Base-by-base conservation (phyloP, 2,329 filamentous ascomycete species). In the Fusarium sp. region DNA sequence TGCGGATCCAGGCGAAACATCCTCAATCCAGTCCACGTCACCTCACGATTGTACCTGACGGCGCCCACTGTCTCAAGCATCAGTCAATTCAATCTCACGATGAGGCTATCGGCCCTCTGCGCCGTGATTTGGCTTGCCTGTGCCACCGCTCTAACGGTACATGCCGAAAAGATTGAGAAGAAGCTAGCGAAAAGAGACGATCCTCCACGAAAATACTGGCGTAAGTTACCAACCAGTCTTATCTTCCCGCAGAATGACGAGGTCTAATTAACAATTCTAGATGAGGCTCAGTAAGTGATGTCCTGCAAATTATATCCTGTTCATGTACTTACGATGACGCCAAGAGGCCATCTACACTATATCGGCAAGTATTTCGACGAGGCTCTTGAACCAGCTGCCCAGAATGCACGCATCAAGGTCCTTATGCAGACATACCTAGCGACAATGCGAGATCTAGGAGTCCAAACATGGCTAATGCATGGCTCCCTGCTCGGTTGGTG, bases 401-500 rank as follows among this genome's bases (percentile, higher is more conserved):
- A 90, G 72, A 84, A 84, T 23, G 83, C 88, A 28, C 89, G 87
- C 2, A 84, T 94, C 61, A 85, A 84, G 52, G 85, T 89, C 69
- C 87, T 95, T 72, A 84, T 93, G 54, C 88, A 90, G 73, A 89
- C 92, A 28, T 95, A 94, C 77, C 83, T 95, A 49, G 82, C 86
- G 43, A 92, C 90, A 30, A 91, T 92, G 74, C 81, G 84, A 50
- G 85, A 88, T 39, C 83, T 92, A 30, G 86, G 88, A 4, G 79
- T 94, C 61, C 90, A 94, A 77, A 94, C 92, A 8, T 95, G 93
- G 93, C 87, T 95, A 63, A 92, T 93, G 74, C 92, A 95, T 76
- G 91, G 92, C n/a, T 91, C 91, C n/a, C 81, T 95, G 30, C 82
- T 96, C 31, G 93, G 92, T 9, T 96, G 93, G 93, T 95, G 92